A percentile compares a stretch with the other conserved stretches of the same genome.
phyloP scores from a whole-genome alignment of 2,329 filamentous ascomycete genomes.

The Pezicula radicicola region DNA sequence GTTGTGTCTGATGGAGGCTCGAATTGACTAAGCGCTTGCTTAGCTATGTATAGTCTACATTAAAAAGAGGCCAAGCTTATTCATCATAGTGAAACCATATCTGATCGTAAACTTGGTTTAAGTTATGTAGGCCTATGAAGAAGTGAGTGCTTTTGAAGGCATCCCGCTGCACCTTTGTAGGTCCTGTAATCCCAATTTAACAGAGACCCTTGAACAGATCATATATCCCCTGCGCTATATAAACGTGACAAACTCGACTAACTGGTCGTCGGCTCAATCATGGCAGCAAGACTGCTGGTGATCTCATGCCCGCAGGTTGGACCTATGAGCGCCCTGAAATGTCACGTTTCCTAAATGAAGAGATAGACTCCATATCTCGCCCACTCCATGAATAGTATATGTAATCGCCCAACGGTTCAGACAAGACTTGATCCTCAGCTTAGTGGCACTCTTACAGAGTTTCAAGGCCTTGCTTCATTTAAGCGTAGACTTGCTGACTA shows the following conservation, averaged over 20 bases:
- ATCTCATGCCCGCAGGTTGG: not conserved
- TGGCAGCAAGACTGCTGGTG: not conserved
- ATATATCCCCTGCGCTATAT: not conserved
- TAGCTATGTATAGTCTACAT: not conserved
- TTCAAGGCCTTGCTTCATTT: not conserved
- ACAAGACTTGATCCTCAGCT: not conserved
- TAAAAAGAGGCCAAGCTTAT: not conserved
- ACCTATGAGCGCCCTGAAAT: not conserved
- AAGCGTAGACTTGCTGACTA: not conserved
- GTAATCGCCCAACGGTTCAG: not conserved
- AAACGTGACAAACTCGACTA: not conserved
- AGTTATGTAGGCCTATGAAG: not conserved
- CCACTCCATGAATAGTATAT: not conserved
- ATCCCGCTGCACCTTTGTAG: not conserved
- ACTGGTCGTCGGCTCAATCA: not conserved
- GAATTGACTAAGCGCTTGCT: constrained; percentile 1
- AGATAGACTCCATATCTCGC: not conserved
- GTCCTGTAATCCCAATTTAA: not conserved
- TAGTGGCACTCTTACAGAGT: not conserved
- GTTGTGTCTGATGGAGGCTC: not conserved
- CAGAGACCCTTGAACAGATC: not conserved
- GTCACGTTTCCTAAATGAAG: not conserved
- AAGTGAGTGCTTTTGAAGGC: not conserved
- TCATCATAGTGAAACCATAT: not conserved
- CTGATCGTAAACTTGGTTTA: not conserved